Evolutionary conservation across 345 rosid species (phyloP), one percentile per base, ranked within the genome.

Genomic region (Rhizophora apiculata): DNA sequence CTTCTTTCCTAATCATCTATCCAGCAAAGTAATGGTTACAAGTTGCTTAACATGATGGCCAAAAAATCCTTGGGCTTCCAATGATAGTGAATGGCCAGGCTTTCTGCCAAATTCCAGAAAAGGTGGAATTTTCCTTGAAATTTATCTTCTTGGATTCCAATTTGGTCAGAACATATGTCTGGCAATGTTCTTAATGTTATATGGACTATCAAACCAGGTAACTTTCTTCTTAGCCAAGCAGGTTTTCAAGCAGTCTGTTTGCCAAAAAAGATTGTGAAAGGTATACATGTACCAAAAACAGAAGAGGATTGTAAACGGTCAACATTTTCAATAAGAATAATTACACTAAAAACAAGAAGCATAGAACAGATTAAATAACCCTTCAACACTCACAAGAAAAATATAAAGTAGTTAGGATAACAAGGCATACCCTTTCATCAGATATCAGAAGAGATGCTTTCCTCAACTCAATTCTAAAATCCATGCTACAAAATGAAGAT

Each of bases 341-440:
- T 27, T 21, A 68, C 57, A n/a, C 18, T 19, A 1, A 11, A 36
- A 68, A 60, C 65, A 54, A 27, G 34, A 32, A 32, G 36, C 36
- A 26, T 57, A 20, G 8, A 68, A 60, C 65, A 54, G 27, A 73
- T 49, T 6, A 8, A 54, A 63, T 67, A 55, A 57, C 65, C 58
- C 48, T 72, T 68, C 55, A 70, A 34, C 60, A 61, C 39, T 20
- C 27, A 30, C 36, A 51, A 9, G 60, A 46, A 71, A 30, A 18
- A 36, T 10, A 26, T 46, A 26, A 27, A 15, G 36, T 36, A 24
- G 43, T 19, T 60, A 62, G 32, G 49, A 80, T 37, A 36, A 43
- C 55, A 21, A 56, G 64, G 56, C 82, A 20, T 88, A 93, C 98
- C 94, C 88, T 86, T 81, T 91, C 97, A 82, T 91, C 98, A 75